phyloP scores from a whole-genome alignment of 2,329 filamentous ascomycete species.

The Calonectria multiphialidica region DNA sequence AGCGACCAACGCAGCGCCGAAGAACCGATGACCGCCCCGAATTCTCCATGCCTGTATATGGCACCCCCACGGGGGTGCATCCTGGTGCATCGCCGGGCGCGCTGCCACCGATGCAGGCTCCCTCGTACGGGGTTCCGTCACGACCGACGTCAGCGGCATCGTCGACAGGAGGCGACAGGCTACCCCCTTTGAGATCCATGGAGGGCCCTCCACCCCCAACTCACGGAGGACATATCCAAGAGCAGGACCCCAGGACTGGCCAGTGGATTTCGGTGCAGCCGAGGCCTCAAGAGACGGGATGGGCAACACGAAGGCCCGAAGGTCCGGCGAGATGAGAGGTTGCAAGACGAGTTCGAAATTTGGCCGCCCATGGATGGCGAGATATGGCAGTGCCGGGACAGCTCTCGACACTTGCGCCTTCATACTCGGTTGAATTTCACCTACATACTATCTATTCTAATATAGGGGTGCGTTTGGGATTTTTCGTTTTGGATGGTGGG shows the following conservation, averaged over 20 bases:
- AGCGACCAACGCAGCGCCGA: conserved; percentile 60
- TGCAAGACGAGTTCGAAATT: conserved; percentile 2
- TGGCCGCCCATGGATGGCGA: neutral
- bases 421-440: neutral
- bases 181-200: conserved; percentile 62
- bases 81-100: conserved; percentile 48
- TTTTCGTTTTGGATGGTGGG: conserved; percentile 30
- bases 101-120: conserved; percentile 56
- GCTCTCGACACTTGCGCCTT: neutral
- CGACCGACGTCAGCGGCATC: conserved; percentile 54
- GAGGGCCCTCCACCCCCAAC: conserved; percentile 49
- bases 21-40: conserved; percentile 62
- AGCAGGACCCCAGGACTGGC: conserved; percentile 51
- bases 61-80: conserved; percentile 44
- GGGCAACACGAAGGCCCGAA: conserved; percentile 49
- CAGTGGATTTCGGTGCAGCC: conserved; percentile 51
- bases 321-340: conserved; percentile 29
- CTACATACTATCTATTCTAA: conserved; percentile 35
- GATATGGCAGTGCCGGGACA: neutral
- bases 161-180: conserved; percentile 54
- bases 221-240: conserved; percentile 44
- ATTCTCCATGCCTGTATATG: conserved; percentile 54
- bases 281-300: conserved; percentile 49
- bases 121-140: conserved; percentile 52
- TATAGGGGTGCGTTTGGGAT: conserved; percentile 33